Evolutionary conservation across 108 stramenopile species (phyloP), one percentile per base, ranked within the genome.

Genomic region (Skeletonema menzelii): DNA sequence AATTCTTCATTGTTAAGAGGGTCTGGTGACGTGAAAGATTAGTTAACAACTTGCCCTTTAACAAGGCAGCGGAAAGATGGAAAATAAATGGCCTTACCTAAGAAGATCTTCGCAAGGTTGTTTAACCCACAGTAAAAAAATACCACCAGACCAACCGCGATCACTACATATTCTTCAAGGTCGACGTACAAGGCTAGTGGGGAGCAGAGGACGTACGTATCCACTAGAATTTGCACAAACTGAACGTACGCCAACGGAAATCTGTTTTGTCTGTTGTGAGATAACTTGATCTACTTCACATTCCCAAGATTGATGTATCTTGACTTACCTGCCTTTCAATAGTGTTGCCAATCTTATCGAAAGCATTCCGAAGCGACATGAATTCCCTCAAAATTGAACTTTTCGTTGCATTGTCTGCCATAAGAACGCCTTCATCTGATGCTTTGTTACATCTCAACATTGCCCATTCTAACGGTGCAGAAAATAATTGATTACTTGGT

Each of bases 241-340:
- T 85, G 84, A 19, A 85, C 84, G 35, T 85, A 85, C 12, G 84
- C 81, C 64, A 85, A 40, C 4, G 84, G 84, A 77, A 82, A 82
- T 13, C 84, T 58, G 19, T 40, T 14, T 15, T 40, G 38, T 2
- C 35, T 40, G 13, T 2, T 40, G 38, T 40, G 38, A 40, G 38
- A 2, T 10, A 8, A 37, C 0, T 37, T 7, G 5, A 37, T 11
- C 35, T 7, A 7, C 0, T 37, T 37, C 35, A 11, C 35, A 37
- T 37, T 37, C 11, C 35, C 1, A 1, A 37, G 11, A 37, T 1
- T 7, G 14, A 40, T 35, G 8, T 8, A 40, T 40, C 38, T 11
- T 15, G 14, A 15, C 38, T 40, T 15, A 40, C 47, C 47, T 19
- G 20, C 84, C 84, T 7, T 7, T 80, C 76, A 31, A 44, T 28